Conservation (phyloP, 345 rosid species). For the Microthlaspi erraticum region DNA sequence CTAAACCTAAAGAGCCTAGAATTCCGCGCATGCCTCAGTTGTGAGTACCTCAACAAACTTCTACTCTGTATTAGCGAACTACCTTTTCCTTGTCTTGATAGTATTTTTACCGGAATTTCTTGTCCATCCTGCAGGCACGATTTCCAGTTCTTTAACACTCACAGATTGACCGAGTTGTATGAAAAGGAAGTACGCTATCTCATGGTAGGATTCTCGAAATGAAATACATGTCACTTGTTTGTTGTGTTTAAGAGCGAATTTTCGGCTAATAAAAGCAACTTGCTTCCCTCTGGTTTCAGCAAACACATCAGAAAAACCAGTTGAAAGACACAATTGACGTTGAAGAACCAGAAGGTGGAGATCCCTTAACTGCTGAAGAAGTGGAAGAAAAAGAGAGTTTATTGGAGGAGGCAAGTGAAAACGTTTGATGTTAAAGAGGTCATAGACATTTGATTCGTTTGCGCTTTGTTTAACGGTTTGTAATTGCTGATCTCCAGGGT, state of each 20-base stretch:
- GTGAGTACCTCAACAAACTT: constrained; percentile 52
- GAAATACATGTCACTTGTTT: constrained; percentile 15
- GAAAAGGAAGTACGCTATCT: constrained; percentile 99
- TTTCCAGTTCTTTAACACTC: constrained; percentile 96
- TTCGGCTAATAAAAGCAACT: background rate
- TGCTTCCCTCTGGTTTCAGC: constrained; percentile 54
- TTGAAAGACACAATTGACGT: constrained; percentile 91
- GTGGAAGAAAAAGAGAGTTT: constrained; percentile 91
- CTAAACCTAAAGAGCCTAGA: constrained; percentile 95
- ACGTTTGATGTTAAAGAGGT: constrained; percentile 9
- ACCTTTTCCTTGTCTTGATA: constrained; percentile 6
- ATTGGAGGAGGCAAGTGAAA: constrained; percentile 75
- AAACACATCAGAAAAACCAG: constrained; percentile 98
- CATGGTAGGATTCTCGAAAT: constrained; percentile 63
- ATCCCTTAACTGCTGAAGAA: constrained; percentile 96
- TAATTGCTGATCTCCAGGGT: constrained; percentile 56
- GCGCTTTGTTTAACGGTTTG: constrained; percentile 25
- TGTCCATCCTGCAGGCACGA: constrained; percentile 71
- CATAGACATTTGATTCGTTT: constrained; percentile 15
- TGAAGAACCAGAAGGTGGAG: constrained; percentile 97
- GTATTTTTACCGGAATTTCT: constrained; percentile 13
- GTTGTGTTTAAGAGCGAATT: background rate
- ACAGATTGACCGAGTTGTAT: constrained; percentile 91
- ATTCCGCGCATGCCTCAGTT: constrained; percentile 99
- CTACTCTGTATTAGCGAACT: constrained; percentile 10